Percentiles rank a stretch among this genome's conserved stretches.
Evolutionary conservation across 129 eudicot species (phyloP).

Genomic region (Saussurea involucrata): DNA sequence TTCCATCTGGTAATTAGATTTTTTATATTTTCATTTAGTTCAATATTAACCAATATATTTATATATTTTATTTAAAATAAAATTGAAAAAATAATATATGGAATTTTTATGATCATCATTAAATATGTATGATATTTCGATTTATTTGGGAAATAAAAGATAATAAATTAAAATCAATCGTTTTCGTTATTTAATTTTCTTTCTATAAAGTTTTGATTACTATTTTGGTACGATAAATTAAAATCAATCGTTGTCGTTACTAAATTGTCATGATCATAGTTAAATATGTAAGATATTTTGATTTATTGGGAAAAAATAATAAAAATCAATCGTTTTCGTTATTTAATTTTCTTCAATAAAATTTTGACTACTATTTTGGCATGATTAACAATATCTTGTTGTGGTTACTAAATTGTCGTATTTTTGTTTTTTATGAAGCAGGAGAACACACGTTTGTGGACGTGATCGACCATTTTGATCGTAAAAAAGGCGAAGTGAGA

Average conservation of each 20-base stretch:
- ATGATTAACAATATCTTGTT: not conserved
- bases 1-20: constrained; percentile 61
- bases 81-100: not conserved
- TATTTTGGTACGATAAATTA: no score
- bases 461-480: constrained; percentile 47
- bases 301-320: not conserved
- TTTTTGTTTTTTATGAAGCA: constrained; percentile 16
- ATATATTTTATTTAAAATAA: not conserved
- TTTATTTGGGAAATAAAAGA: not conserved
- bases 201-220: not conserved
- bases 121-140: no score
- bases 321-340: constrained; percentile 3
- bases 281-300: no score
- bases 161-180: no score
- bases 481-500: constrained; percentile 53
- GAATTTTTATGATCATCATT: no score
- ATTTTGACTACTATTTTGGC: not conserved
- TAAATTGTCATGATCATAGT: not conserved
- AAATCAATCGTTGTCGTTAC: constrained; percentile 8
- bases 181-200: no score
- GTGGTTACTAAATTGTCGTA: not conserved
- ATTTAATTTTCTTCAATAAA: not conserved
- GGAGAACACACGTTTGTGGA: constrained; percentile 90
- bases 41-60: not conserved
- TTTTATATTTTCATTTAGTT: not conserved